Conservation (phyloP, 83 land plant genomes). For the Thuja plicata region DNA sequence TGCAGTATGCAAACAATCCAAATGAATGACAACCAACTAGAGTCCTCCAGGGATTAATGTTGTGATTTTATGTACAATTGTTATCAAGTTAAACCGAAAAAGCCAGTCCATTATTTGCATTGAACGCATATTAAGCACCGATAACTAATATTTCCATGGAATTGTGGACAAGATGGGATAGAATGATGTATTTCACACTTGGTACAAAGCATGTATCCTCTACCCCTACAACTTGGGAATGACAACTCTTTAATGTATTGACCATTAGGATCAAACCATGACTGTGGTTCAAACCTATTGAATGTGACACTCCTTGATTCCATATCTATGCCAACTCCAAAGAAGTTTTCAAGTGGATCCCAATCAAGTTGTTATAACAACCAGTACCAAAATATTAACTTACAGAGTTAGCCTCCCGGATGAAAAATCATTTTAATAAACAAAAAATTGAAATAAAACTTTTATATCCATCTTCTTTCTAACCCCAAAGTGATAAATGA, state of each 20-base stretch:
- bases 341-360: too few relatives aligned
- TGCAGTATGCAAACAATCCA: background rate
- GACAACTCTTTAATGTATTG: constrained; percentile 79
- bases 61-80: background rate
- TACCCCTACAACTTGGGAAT: constrained; percentile 81
- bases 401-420: too few relatives aligned
- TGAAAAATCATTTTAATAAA: too few relatives aligned
- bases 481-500: too few relatives aligned
- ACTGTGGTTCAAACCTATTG: constrained; percentile 30
- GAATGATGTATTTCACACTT: constrained; percentile 67
- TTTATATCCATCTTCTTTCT: too few relatives aligned
- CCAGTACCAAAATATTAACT: too few relatives aligned
- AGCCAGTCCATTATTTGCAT: background rate
- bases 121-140: background rate
- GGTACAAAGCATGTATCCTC: too few relatives aligned
- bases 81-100: background rate
- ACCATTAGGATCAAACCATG: constrained; percentile 86
- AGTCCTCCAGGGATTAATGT: background rate
- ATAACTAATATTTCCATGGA: constrained; percentile 46
- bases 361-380: too few relatives aligned
- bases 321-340: too few relatives aligned
- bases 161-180: constrained; percentile 49
- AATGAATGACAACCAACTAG: background rate
- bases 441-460: too few relatives aligned
- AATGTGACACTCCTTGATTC: constrained; percentile 39